A percentile compares a stretch with the other conserved stretches of the same genome.
These are phyloP conservation scores for Tuctoria greenei DNA, from an alignment of 176 grass and related monocot species.

Conservation along the genomic window DNA sequence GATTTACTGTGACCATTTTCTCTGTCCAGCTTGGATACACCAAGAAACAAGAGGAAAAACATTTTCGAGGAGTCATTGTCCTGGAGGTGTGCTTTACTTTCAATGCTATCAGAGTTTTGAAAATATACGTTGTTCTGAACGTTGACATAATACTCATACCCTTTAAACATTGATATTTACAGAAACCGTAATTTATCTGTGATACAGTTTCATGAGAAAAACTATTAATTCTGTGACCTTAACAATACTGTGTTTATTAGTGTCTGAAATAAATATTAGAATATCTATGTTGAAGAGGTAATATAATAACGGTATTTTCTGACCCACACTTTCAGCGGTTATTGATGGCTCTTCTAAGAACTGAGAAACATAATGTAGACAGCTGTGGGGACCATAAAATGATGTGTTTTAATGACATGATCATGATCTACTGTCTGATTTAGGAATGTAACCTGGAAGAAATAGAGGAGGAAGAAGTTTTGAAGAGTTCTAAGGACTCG, in stretches of 20 bases:
- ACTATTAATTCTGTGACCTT: neutral
- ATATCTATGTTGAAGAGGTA: neutral
- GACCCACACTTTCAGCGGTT: neutral
- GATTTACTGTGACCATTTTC: constrained; percentile 21
- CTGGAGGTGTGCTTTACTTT: constrained; percentile 69
- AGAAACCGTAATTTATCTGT: neutral
- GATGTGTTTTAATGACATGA: constrained; percentile 24
- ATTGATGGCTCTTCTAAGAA: neutral
- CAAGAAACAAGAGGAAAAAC: constrained; percentile 93
- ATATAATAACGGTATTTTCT: neutral
- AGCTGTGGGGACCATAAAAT: neutral
- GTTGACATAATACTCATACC: neutral
- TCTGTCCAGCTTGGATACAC: constrained; percentile 83
- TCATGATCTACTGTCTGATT: constrained; percentile 19
- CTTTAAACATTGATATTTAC: no score
- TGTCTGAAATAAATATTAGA: no score
- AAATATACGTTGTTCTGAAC: neutral
- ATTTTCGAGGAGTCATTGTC: constrained; percentile 87
- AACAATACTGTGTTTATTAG: neutral
- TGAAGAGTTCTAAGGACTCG: constrained; percentile 69
- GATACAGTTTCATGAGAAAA: neutral
- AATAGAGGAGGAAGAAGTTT: constrained; percentile 65
- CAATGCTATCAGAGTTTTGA: neutral
- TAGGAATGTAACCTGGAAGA: constrained; percentile 83
- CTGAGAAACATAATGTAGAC: neutral